These are phyloP conservation scores for Samsoniella hepiali DNA, from an alignment of 2,329 filamentous ascomycete genomes.

Conservation along the genomic window DNA sequence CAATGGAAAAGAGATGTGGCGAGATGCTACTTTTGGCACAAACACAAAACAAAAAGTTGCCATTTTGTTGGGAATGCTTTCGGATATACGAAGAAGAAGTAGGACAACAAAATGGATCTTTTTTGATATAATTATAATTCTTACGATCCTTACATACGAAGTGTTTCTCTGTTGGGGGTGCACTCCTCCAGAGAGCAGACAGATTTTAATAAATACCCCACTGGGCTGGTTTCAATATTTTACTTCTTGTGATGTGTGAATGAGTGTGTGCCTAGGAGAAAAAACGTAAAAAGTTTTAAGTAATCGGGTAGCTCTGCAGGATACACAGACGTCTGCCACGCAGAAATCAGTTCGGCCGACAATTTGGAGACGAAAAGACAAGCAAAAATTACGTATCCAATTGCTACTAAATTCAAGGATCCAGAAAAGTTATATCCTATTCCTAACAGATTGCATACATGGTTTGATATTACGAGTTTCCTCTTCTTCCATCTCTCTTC, in stretches of 20 bases:
- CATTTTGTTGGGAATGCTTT: not conserved
- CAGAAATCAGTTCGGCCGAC: too few relatives aligned
- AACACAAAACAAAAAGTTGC: not conserved
- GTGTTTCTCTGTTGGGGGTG: not conserved
- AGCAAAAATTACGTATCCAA: too few relatives aligned
- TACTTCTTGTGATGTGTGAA: not conserved
- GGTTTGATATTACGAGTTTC: not conserved
- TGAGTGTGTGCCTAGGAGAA: not conserved
- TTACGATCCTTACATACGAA: constrained; percentile 50
- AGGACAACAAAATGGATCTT: constrained; percentile 19
- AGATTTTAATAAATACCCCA: constrained; percentile 26
- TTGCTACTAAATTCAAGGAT: too few relatives aligned
- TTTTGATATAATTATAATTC: constrained; percentile 40
- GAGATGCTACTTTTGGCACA: constrained; percentile 12
- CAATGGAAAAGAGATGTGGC: constrained; percentile 3
- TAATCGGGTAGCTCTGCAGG: not conserved
- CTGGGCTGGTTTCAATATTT: constrained; percentile 29
- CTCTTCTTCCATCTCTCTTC: not conserved
- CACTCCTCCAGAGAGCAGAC: not conserved
- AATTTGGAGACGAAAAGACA: too few relatives aligned
- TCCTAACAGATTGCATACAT: not conserved
- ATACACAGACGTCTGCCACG: not conserved
- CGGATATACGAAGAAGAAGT: not conserved
- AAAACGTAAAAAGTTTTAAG: not conserved
- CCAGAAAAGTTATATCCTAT: not conserved